A percentile compares a stretch with the other conserved stretches of the same genome.
Conservation (phyloP, 2,329 filamentous ascomycete species). For the Fusarium gaditjirri region DNA sequence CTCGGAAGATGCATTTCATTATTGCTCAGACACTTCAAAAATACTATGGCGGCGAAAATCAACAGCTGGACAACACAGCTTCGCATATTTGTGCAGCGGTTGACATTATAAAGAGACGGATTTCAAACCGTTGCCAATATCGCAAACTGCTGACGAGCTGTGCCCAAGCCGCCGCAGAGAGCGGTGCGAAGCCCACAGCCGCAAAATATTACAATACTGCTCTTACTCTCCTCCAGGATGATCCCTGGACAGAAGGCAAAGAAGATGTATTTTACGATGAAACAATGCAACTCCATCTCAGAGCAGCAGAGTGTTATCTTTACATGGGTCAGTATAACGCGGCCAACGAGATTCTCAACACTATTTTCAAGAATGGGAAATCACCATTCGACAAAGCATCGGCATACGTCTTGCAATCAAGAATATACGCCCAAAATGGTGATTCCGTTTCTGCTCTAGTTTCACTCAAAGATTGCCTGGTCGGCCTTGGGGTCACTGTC, state of each 20-base stretch:
- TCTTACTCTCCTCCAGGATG: slow-evolving; percentile 79
- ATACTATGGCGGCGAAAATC: slow-evolving; percentile 70
- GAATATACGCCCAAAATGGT: slow-evolving; percentile 79
- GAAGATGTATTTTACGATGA: slow-evolving; percentile 87
- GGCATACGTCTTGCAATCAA: slow-evolving; percentile 84
- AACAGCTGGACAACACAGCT: slow-evolving; percentile 76
- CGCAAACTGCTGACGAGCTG: slow-evolving; percentile 82
- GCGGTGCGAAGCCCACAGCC: slow-evolving; percentile 83
- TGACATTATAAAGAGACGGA: slow-evolving; percentile 75
- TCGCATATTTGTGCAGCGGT: slow-evolving; percentile 84
- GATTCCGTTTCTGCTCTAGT: slow-evolving; percentile 76
- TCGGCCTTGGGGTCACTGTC: slow-evolving; percentile 74
- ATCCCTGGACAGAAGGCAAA: slow-evolving; percentile 77
- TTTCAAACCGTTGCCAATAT: slow-evolving; percentile 71
- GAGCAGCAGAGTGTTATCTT: slow-evolving; percentile 84
- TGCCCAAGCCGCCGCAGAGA: slow-evolving; percentile 81
- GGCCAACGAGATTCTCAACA: slow-evolving; percentile 74
- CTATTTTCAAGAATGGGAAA: slow-evolving; percentile 76
- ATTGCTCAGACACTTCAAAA: slow-evolving; percentile 85
- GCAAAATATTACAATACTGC: slow-evolving; percentile 84
- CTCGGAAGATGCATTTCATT: slow-evolving; percentile 87
- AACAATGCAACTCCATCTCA: slow-evolving; percentile 81
- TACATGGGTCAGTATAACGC: slow-evolving; percentile 78
- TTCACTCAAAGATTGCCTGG: slow-evolving; percentile 76
- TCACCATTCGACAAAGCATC: slow-evolving; percentile 83